Conservation (phyloP, 83 land plant species). For the Picea abies region DNA sequence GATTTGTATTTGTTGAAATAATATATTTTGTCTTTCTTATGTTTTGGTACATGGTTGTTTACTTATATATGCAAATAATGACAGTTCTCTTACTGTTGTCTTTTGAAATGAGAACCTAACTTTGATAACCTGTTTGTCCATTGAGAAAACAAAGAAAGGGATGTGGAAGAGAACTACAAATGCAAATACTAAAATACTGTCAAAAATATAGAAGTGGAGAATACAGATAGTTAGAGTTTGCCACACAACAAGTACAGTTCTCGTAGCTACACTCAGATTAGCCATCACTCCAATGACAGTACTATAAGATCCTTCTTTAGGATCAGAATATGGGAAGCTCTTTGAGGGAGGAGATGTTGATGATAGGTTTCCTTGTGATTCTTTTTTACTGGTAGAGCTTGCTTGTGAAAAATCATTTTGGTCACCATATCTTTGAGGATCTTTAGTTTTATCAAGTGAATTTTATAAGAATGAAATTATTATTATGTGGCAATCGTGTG, state of each 20-base stretch:
- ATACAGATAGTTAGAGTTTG: not conserved
- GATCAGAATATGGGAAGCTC: slow-evolving; percentile 61
- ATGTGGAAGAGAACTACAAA: not conserved
- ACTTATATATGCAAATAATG: not conserved
- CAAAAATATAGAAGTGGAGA: not conserved
- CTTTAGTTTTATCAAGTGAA: not conserved
- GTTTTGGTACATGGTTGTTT: no score
- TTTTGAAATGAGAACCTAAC: not conserved
- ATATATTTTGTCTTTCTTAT: no score
- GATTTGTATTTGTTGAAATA: no score
- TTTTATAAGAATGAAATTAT: no score
- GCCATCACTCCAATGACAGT: slow-evolving; percentile 93
- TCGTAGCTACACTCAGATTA: slow-evolving; percentile 83
- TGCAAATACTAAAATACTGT: not conserved
- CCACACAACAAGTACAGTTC: slow-evolving; percentile 23
- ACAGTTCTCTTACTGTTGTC: not conserved
- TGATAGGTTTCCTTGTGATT: slow-evolving; percentile 79
- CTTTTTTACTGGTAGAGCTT: slow-evolving; percentile 76
- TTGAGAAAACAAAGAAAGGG: not conserved
- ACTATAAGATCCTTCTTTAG: slow-evolving; percentile 77
- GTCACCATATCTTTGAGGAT: slow-evolving; percentile 71
- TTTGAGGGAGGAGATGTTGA: slow-evolving; percentile 83
- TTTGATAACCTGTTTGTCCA: not conserved
- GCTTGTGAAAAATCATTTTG: slow-evolving; percentile 77
- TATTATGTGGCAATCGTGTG: no score